Conservation (phyloP, 139 green algal species). For the Eudorina sp. region DNA sequence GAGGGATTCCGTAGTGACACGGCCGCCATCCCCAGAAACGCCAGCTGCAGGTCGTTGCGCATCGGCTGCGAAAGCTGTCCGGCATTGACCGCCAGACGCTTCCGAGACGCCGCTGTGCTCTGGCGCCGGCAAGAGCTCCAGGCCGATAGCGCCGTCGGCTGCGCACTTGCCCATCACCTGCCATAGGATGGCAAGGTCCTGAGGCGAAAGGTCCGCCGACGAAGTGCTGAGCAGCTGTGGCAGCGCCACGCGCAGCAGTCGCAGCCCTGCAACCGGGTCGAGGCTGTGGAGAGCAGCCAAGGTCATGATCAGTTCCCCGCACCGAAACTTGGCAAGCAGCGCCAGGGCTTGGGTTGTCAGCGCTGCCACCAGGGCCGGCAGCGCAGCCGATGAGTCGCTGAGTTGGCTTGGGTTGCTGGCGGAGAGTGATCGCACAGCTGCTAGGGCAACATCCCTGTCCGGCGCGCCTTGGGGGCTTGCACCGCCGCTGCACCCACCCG, state of each 20-base stretch:
- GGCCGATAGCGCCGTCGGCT: not conserved
- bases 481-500: no score
- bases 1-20: no score
- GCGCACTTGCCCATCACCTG: conserved; percentile 15
- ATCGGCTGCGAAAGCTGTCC: no score
- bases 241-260: not conserved
- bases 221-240: not conserved
- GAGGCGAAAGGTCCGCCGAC: not conserved
- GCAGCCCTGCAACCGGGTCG: not conserved
- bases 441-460: no score
- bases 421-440: no score
- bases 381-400: not conserved
- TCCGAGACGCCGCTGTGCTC: no score
- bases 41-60: no score
- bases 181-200: conserved; percentile 39
- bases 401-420: no score
- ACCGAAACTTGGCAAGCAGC: not conserved
- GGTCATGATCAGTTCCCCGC: conserved; percentile 41
- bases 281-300: conserved; percentile 1
- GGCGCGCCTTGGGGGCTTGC: no score
- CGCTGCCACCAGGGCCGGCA: not conserved
- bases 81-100: no score
- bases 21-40: no score
- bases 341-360: not conserved
- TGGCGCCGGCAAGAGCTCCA: not conserved